These are phyloP conservation scores for Galerina sulciceps DNA, from an alignment of 768 basidiomycete species.

Conservation along the genomic window DNA sequence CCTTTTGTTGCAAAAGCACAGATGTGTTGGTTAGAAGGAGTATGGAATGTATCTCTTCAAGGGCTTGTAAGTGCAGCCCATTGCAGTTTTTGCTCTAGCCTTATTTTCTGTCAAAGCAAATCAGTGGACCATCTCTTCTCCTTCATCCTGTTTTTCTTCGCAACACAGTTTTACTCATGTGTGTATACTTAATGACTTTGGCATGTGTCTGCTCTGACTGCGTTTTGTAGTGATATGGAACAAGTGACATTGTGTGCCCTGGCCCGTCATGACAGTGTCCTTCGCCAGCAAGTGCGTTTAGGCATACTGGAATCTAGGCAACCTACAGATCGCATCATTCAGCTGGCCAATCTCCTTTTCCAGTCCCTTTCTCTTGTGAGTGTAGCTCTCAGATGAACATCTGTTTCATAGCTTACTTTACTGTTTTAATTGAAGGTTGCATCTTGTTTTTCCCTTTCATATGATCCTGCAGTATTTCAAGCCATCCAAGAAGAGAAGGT, in stretches of 20 bases:
- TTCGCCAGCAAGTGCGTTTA: constrained; percentile 43
- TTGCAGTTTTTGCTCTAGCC: not conserved
- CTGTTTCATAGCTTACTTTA: not conserved
- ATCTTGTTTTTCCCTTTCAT: constrained; percentile 46
- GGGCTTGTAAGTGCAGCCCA: constrained; percentile 25
- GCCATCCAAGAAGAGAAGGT: constrained; percentile 13
- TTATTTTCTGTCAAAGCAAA: constrained; percentile 13
- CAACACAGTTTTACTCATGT: constrained; percentile 45
- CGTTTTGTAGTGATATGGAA: constrained; percentile 41
- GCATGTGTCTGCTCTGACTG: not conserved
- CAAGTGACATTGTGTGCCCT: constrained; percentile 44
- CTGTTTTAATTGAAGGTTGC: constrained; percentile 36
- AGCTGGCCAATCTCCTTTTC: constrained; percentile 44
- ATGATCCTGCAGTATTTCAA: constrained; percentile 30
- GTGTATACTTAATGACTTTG: constrained; percentile 13
- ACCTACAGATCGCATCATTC: constrained; percentile 40
- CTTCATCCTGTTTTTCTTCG: constrained; percentile 48
- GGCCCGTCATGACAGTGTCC: constrained; percentile 37
- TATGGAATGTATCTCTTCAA: constrained; percentile 43
- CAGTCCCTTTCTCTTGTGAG: constrained; percentile 47
- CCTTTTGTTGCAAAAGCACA: constrained; percentile 30
- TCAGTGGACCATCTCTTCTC: constrained; percentile 43
- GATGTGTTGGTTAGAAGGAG: constrained; percentile 52
- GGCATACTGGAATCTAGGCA: constrained; percentile 42
- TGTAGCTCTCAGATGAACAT: not conserved